Conservation (phyloP, 345 rosid genomes). For the Geranium rotundifolium region DNA sequence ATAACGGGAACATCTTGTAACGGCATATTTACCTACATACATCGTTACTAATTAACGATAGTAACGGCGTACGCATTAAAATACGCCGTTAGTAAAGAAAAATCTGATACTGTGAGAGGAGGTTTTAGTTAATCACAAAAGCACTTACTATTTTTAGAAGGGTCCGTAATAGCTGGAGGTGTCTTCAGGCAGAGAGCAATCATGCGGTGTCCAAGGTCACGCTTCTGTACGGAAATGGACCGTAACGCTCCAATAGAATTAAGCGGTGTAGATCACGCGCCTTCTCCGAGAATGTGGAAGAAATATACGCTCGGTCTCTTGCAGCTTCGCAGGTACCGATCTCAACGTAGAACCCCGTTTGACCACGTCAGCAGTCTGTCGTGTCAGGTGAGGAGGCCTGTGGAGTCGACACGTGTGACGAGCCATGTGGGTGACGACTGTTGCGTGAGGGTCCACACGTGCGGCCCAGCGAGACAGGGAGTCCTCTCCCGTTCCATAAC, state of each 20-base stretch:
- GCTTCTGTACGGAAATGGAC: neutral
- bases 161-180: neutral
- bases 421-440: slow-evolving; percentile 16
- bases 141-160: neutral
- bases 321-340: slow-evolving; percentile 12
- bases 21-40: no score
- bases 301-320: neutral
- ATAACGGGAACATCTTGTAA: no score
- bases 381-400: slow-evolving; percentile 6
- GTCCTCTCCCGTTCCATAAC: neutral
- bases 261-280: neutral
- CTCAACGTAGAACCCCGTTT: neutral
- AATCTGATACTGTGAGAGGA: no score
- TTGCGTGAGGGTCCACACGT: neutral
- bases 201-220: neutral
- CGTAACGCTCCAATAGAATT: neutral
- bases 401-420: slow-evolving; percentile 14
- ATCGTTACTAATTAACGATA: no score
- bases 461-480: slow-evolving; percentile 6
- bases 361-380: slow-evolving; percentile 2
- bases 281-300: neutral
- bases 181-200: neutral
- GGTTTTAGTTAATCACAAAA: neutral
- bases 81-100: no score
- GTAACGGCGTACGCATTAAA: no score